phyloP scores from a whole-genome alignment of 257 asterid species.

The Nicotiana undulata region DNA sequence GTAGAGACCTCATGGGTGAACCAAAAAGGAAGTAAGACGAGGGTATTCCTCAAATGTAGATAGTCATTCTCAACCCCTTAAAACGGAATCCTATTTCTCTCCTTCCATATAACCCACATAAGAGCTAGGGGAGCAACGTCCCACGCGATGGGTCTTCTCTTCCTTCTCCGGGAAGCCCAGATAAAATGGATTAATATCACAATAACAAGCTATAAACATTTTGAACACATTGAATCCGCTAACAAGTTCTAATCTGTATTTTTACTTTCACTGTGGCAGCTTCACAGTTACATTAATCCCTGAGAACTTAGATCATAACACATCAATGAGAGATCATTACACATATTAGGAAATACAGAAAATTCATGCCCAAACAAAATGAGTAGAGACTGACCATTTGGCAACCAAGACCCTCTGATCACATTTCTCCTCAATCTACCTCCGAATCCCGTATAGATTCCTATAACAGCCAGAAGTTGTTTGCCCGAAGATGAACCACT shows the following conservation, averaged over 20 bases:
- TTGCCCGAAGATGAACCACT: constrained; percentile 44
- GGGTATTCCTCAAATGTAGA: neutral
- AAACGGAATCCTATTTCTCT: neutral
- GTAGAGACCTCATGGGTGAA: neutral
- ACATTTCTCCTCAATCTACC: constrained; percentile 60
- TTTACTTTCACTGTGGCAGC: neutral
- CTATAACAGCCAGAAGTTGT: constrained; percentile 74
- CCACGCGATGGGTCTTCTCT: neutral
- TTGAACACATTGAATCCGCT: neutral
- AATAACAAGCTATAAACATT: neutral
- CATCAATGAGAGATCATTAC: neutral
- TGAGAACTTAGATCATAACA: neutral
- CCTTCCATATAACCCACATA: neutral
- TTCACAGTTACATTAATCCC: neutral
- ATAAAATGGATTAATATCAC: neutral
- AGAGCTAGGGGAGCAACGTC: neutral
- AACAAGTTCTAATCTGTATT: neutral
- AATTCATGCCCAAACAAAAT: neutral
- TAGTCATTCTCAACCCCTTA: neutral
- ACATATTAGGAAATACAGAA: neutral
- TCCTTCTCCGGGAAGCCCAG: neutral
- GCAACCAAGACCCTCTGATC: constrained; percentile 81
- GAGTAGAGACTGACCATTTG: constrained; percentile 43
- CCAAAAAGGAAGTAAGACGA: neutral
- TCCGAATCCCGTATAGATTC: constrained; percentile 86